Conservation (phyloP, 78 protist species). For the Dictyostelium brefeldianum region DNA sequence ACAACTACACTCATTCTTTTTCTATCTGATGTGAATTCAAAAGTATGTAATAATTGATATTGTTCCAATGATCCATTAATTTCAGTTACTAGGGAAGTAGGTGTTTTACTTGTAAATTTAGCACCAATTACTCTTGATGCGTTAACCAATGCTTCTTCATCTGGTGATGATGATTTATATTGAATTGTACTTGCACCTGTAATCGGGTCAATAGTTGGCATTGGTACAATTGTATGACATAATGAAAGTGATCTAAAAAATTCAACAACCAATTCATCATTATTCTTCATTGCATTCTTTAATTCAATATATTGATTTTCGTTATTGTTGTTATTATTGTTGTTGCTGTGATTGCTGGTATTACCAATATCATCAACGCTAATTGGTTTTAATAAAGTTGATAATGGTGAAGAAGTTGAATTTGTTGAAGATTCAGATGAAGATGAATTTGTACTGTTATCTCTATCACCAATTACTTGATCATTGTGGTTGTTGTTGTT, state of each 20-base stretch:
- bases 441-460: not conserved
- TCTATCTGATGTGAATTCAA: conserved; percentile 89
- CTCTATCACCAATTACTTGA: not conserved
- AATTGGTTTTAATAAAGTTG: conserved; percentile 5
- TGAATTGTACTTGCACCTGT: not conserved
- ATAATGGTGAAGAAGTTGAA: not conserved
- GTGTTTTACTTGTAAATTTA: conserved; percentile 54
- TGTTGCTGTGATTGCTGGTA: not conserved
- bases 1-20: conserved; percentile 91
- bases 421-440: not conserved
- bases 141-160: conserved; percentile 94
- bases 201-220: not conserved
- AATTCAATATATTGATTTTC: not conserved
- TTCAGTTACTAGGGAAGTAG: not conserved
- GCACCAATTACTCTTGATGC: conserved; percentile 87
- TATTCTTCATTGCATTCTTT: not conserved
- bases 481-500: not conserved
- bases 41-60: conserved; percentile 77
- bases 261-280: conserved; percentile 10
- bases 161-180: conserved; percentile 95
- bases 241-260: conserved; percentile 54
- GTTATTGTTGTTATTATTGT: not conserved
- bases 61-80: conserved; percentile 13
- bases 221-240: conserved; percentile 66
- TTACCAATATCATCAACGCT: not conserved